Evolutionary conservation across 352 stramenopile species (phyloP).

Genomic region (Phytophthora uliginosa): DNA sequence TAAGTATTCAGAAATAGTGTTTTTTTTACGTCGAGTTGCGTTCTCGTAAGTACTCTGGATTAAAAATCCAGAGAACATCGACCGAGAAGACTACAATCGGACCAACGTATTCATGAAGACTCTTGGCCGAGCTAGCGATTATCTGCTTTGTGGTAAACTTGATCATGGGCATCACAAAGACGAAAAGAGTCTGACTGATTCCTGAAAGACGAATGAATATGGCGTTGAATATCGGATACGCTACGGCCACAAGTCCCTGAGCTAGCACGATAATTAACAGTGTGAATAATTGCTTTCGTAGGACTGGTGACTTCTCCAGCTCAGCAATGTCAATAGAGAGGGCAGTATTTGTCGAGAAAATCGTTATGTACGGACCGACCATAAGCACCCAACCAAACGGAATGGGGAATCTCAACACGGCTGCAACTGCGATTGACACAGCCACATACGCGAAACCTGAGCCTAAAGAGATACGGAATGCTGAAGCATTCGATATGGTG

Average conservation of each 20-base stretch:
- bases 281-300: neutral
- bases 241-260: neutral
- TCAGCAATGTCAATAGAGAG: neutral
- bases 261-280: neutral
- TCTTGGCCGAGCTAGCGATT: neutral
- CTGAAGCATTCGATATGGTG: neutral
- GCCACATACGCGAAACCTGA: neutral
- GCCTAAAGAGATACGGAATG: neutral
- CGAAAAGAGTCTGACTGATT: neutral
- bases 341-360: neutral
- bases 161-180: neutral
- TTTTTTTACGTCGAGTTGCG: too few relatives aligned
- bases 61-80: too few relatives aligned
- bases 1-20: too few relatives aligned
- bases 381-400: constrained; percentile 1
- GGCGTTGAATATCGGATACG: neutral
- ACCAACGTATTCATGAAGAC: neutral
- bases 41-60: too few relatives aligned
- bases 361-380: neutral
- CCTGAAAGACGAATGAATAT: neutral
- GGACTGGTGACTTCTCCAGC: neutral
- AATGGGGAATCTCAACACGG: neutral
- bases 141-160: constrained; percentile 6
- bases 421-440: neutral
- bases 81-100: neutral